phyloP scores from a whole-genome alignment of 768 basidiomycete species.

The Clitopilus hobsonii region DNA sequence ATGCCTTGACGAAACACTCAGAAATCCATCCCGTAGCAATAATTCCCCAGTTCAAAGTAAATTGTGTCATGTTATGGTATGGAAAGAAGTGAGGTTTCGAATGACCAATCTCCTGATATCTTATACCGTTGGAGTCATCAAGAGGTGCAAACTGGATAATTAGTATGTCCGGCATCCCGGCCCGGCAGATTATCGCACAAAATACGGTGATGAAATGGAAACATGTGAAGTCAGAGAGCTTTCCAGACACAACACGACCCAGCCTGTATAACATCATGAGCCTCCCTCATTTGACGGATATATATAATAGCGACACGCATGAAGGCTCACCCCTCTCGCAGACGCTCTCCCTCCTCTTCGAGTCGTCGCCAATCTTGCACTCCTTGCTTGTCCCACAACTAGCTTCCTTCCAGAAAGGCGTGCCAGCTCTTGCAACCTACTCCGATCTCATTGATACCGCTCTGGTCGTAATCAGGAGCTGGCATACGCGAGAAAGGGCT shows the following conservation, averaged over 20 bases:
- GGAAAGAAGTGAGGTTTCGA: neutral
- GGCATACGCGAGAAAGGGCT: conserved; percentile 47
- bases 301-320: conserved; percentile 25
- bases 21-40: conserved; percentile 81
- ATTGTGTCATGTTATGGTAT: conserved; percentile 19
- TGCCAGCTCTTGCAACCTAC: conserved; percentile 34
- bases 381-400: conserved; percentile 48
- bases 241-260: neutral
- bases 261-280: too few relatives aligned
- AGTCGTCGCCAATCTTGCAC: conserved; percentile 53
- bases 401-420: conserved; percentile 21
- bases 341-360: conserved; percentile 29
- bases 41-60: conserved; percentile 75
- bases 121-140: conserved; percentile 54
- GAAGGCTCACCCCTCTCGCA: conserved; percentile 30
- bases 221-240: conserved; percentile 2
- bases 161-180: neutral
- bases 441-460: conserved; percentile 51
- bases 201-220: too few relatives aligned
- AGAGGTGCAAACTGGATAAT: neutral
- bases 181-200: too few relatives aligned
- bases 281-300: conserved; percentile 29
- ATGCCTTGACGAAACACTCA: conserved; percentile 59
- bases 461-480: conserved; percentile 43
- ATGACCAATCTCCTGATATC: neutral